These are phyloP conservation scores for Claviceps capensis DNA, from an alignment of 2,329 filamentous ascomycete species.

Conservation along the genomic window DNA sequence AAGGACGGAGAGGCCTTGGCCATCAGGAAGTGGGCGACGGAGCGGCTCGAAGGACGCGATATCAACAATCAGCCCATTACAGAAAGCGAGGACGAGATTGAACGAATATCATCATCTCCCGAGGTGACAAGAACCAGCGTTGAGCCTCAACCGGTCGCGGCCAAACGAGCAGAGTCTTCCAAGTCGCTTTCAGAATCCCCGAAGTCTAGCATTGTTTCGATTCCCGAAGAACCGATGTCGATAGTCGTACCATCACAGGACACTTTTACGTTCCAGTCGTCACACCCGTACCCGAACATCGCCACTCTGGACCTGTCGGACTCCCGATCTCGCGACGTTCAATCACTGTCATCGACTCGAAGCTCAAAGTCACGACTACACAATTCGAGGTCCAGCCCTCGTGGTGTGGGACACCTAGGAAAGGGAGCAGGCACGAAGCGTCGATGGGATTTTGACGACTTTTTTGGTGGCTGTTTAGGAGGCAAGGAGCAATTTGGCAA, in stretches of 20 bases:
- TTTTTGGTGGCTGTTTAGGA: constrained; percentile 56
- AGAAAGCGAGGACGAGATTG: constrained; percentile 57
- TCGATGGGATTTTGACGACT: constrained; percentile 58
- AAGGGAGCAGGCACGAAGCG: constrained; percentile 58
- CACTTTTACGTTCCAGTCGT: constrained; percentile 56
- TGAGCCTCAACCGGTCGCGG: constrained; percentile 20
- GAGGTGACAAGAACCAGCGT: constrained; percentile 36
- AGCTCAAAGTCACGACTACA: constrained; percentile 17
- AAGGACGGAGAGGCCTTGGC: constrained; percentile 63
- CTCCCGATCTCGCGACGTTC: constrained; percentile 26
- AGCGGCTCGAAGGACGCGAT: constrained; percentile 52
- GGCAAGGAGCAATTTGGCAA: constrained; percentile 46
- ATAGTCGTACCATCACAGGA: constrained; percentile 42
- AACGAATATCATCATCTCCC: constrained; percentile 48
- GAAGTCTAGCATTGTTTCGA: constrained; percentile 12
- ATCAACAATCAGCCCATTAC: constrained; percentile 35
- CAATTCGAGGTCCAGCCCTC: constrained; percentile 12
- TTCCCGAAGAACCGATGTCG: constrained; percentile 19
- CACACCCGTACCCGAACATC: constrained; percentile 45
- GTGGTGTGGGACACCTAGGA: constrained; percentile 33
- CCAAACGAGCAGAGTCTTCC: constrained; percentile 14
- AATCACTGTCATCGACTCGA: constrained; percentile 14
- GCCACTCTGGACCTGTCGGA: constrained; percentile 48
- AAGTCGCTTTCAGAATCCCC: constrained; percentile 11
- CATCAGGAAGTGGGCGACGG: constrained; percentile 51